These are phyloP conservation scores for Trichothecium roseum DNA, from an alignment of 2,329 filamentous ascomycete species.

Conservation along the genomic window DNA sequence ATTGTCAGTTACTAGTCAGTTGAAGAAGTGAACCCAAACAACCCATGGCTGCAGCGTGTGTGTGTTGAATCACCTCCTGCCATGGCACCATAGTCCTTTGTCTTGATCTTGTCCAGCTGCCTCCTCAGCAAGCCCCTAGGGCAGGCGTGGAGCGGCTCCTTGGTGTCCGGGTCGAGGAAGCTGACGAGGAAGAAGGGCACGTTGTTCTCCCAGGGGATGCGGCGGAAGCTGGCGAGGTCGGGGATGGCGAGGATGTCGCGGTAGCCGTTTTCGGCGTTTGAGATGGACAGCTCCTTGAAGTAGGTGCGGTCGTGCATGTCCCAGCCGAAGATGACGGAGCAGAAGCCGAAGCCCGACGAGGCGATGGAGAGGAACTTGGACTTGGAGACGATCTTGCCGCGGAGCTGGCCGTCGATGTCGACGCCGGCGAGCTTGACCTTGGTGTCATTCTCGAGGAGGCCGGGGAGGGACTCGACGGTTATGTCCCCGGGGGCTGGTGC, in stretches of 20 bases:
- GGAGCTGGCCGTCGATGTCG: slow-evolving; percentile 78
- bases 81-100: slow-evolving; percentile 69
- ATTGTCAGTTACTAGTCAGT: slow-evolving; percentile 2
- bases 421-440: slow-evolving; percentile 82
- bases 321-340: slow-evolving; percentile 91
- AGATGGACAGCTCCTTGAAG: slow-evolving; percentile 72
- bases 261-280: slow-evolving; percentile 86
- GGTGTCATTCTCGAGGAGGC: slow-evolving; percentile 58
- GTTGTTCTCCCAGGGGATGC: slow-evolving; percentile 86
- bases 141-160: slow-evolving; percentile 62
- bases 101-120: slow-evolving; percentile 55
- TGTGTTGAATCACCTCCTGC: slow-evolving; percentile 60
- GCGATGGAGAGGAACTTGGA: slow-evolving; percentile 82
- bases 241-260: slow-evolving; percentile 74
- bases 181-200: slow-evolving; percentile 77
- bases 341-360: slow-evolving; percentile 80
- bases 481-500: slow-evolving; percentile 22
- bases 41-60: slow-evolving; percentile 1
- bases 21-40: not conserved
- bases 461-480: slow-evolving; percentile 54
- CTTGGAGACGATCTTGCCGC: slow-evolving; percentile 86
- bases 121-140: slow-evolving; percentile 66
- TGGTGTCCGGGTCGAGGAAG: slow-evolving; percentile 74
- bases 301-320: slow-evolving; percentile 95
- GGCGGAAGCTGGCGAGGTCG: slow-evolving; percentile 65